phyloP scores from a whole-genome alignment of 176 grass and related monocot species.

The Chloris gayana region DNA sequence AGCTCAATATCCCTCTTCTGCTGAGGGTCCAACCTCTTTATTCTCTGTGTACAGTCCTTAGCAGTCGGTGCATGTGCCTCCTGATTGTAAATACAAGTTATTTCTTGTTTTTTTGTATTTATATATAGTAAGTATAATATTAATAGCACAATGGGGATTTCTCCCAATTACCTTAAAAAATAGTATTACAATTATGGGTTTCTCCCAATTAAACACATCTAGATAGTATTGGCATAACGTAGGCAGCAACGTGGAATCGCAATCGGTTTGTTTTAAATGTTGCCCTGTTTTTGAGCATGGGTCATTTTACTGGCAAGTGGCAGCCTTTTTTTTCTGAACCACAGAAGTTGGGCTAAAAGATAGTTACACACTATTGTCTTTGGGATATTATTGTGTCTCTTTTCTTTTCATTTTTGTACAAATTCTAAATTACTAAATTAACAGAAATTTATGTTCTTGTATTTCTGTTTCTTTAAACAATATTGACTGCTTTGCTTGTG shows the following conservation, averaged over 20 bases:
- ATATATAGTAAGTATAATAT: too few relatives aligned
- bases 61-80: too few relatives aligned
- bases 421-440: neutral
- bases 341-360: neutral
- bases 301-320: neutral
- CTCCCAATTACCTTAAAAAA: too few relatives aligned
- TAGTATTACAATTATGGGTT: too few relatives aligned
- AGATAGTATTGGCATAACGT: neutral
- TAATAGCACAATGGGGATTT: too few relatives aligned
- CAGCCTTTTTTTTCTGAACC: too few relatives aligned
- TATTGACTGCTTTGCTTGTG: conserved; percentile 42
- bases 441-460: neutral
- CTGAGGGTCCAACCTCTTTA: too few relatives aligned
- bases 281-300: neutral
- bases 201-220: neutral
- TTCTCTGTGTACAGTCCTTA: too few relatives aligned
- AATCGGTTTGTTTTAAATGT: neutral
- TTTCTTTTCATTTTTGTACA: neutral
- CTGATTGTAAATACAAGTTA: too few relatives aligned
- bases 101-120: too few relatives aligned
- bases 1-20: too few relatives aligned
- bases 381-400: neutral
- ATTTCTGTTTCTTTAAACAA: neutral
- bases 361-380: neutral
- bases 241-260: neutral